Conservation (phyloP, 371 early-diverging fungal genomes). For the Rhizopus arrhizus region DNA sequence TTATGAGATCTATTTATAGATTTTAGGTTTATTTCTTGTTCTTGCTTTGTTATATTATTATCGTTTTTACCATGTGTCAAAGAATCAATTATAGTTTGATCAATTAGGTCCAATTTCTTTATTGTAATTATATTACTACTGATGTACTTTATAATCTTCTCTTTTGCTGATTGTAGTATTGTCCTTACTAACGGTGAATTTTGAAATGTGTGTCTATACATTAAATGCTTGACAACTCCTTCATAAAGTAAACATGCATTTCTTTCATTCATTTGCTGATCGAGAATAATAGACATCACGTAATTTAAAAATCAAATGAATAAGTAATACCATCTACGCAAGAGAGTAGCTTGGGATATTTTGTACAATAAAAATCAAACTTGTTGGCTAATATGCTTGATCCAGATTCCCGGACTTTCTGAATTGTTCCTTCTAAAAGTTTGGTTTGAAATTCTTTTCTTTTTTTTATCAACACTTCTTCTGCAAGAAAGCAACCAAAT, state of each 20-base stretch:
- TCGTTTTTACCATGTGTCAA: constrained; percentile 31
- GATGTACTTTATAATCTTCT: constrained; percentile 24
- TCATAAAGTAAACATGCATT: constrained; percentile 31
- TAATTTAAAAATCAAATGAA: constrained; percentile 43
- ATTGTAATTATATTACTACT: constrained; percentile 18
- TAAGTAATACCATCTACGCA: constrained; percentile 51
- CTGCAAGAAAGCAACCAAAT: constrained; percentile 32
- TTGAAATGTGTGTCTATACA: constrained; percentile 35
- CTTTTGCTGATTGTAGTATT: constrained; percentile 28
- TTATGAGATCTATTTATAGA: constrained; percentile 11
- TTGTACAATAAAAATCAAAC: constrained; percentile 24
- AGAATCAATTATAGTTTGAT: constrained; percentile 22
- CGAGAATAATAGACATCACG: constrained; percentile 7
- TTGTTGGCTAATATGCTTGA: constrained; percentile 24
- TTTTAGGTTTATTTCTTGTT: neutral
- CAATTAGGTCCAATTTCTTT: constrained; percentile 26
- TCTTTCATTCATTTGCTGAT: constrained; percentile 19
- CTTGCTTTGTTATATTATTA: too few relatives aligned
- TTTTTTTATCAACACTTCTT: constrained; percentile 1
- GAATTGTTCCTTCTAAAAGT: neutral
- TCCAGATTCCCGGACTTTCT: constrained; percentile 5
- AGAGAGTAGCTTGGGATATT: constrained; percentile 43
- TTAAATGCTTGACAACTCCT: constrained; percentile 34
- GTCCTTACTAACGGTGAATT: constrained; percentile 18
- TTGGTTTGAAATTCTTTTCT: neutral